A percentile compares a stretch with the other conserved stretches of the same genome.
These are phyloP conservation scores for Laguncularia racemosa DNA, from an alignment of 345 rosid genomes.

Conservation along the genomic window DNA sequence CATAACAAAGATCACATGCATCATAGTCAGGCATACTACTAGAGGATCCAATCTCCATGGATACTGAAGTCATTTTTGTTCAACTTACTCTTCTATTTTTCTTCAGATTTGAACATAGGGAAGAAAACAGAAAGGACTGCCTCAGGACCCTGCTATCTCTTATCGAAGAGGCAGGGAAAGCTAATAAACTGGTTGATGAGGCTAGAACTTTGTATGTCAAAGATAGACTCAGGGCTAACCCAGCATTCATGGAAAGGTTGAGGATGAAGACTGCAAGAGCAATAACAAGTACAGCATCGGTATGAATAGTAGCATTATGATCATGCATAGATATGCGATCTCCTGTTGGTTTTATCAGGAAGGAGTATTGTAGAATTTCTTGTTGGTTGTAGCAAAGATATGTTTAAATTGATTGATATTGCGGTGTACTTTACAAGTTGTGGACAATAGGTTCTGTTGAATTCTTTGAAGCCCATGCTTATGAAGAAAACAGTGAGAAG, in stretches of 20 bases:
- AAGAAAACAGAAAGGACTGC: slow-evolving; percentile 96
- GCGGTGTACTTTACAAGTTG: no score
- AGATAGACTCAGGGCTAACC: slow-evolving; percentile 68
- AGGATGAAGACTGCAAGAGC: slow-evolving; percentile 45
- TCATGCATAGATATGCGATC: no score
- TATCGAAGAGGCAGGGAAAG: slow-evolving; percentile 85
- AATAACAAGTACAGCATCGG: slow-evolving; percentile 27
- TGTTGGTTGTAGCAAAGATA: no score
- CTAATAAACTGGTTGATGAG: slow-evolving; percentile 63
- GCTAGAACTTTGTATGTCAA: slow-evolving; percentile 67
- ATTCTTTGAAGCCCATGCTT: no score
- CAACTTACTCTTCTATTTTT: neutral
- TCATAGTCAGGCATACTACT: no score
- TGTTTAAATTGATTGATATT: no score
- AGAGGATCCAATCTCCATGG: no score
- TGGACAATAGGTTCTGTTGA: no score
- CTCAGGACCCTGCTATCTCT: slow-evolving; percentile 68
- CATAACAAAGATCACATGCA: no score
- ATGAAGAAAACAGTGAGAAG: no score
- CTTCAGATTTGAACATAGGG: slow-evolving; percentile 85
- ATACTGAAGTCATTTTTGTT: neutral
- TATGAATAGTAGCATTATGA: slow-evolving; percentile 10
- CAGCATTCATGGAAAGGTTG: slow-evolving; percentile 83
- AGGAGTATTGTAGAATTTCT: no score
- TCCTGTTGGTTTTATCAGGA: no score